Evolutionary conservation across 2,329 filamentous ascomycete species (phyloP).

Genomic region (Colletotrichum ledebouriae): DNA sequence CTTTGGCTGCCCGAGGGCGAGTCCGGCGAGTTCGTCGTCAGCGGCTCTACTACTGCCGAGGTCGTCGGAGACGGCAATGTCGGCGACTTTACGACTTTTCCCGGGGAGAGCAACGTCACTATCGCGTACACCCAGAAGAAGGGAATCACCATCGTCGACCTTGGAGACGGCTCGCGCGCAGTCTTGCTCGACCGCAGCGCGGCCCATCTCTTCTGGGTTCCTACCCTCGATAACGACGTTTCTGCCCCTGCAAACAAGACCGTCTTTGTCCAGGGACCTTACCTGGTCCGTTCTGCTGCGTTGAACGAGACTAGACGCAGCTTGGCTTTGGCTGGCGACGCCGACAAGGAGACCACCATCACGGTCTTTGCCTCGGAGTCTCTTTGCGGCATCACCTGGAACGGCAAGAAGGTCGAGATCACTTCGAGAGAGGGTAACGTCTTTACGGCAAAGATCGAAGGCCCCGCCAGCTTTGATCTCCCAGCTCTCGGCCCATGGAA

Average conservation of each 20-base stretch:
- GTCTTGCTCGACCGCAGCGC: conserved; percentile 66
- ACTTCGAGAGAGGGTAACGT: conserved; percentile 47
- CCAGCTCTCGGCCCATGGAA: conserved; percentile 61
- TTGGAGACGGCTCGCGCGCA: conserved; percentile 61
- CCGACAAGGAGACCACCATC: conserved; percentile 55
- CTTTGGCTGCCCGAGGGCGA: conserved; percentile 69
- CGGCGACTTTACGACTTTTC: conserved; percentile 56
- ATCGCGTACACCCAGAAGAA: conserved; percentile 63
- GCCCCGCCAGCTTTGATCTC: conserved; percentile 50
- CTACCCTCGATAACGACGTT: conserved; percentile 62
- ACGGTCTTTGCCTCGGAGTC: conserved; percentile 62
- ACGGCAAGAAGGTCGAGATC: conserved; percentile 56
- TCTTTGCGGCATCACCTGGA: conserved; percentile 63
- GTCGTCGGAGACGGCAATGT: conserved; percentile 55
- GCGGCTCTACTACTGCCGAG: conserved; percentile 48
- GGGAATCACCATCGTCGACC: conserved; percentile 61
- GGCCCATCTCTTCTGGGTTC: conserved; percentile 70
- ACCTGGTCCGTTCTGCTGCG: conserved; percentile 62
- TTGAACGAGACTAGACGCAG: conserved; percentile 51
- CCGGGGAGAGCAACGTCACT: conserved; percentile 55
- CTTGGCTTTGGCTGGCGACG: conserved; percentile 61
- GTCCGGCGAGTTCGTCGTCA: conserved; percentile 66
- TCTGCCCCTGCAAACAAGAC: conserved; percentile 59
- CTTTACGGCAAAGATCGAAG: conserved; percentile 48
- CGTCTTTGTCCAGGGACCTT: conserved; percentile 65